These are phyloP conservation scores for Trichoderma polysporum DNA, from an alignment of 2,329 filamentous ascomycete species.

Conservation along the genomic window DNA sequence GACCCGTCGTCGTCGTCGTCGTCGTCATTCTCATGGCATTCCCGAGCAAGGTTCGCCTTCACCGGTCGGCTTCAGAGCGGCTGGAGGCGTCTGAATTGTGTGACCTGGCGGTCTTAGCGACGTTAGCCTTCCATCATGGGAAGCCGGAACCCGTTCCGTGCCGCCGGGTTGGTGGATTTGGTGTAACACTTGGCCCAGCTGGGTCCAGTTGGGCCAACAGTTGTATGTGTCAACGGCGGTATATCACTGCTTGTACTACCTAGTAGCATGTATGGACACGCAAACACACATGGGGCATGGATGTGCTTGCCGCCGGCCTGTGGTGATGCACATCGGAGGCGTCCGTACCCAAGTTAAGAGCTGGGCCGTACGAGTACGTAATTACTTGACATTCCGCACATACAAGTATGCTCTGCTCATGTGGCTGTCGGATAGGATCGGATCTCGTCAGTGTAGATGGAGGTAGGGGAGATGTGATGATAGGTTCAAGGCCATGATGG, in stretches of 20 bases:
- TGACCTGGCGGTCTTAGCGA: slow-evolving; percentile 1
- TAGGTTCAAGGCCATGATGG: background rate
- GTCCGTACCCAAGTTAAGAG: background rate
- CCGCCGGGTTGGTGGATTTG: background rate
- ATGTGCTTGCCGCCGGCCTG: background rate
- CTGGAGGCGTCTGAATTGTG: background rate
- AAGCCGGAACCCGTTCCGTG: slow-evolving; percentile 6
- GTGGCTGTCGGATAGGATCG: background rate
- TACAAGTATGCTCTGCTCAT: background rate
- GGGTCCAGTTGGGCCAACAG: background rate
- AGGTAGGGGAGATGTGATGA: background rate
- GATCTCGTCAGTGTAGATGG: background rate
- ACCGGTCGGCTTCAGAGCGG: background rate
- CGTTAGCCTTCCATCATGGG: background rate
- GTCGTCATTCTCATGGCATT: background rate
- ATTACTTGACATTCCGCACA: background rate
- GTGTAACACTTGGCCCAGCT: background rate
- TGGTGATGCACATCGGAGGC: slow-evolving; percentile 3
- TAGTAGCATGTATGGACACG: background rate
- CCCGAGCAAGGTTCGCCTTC: background rate
- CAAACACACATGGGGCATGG: background rate
- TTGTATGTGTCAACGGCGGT: background rate
- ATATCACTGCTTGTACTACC: no score
- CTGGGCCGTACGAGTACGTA: background rate
- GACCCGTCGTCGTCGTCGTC: background rate